These are phyloP conservation scores for Bolboschoenoplectus hybrid DNA, from an alignment of 202 grass and related monocot species.

Conservation along the genomic window DNA sequence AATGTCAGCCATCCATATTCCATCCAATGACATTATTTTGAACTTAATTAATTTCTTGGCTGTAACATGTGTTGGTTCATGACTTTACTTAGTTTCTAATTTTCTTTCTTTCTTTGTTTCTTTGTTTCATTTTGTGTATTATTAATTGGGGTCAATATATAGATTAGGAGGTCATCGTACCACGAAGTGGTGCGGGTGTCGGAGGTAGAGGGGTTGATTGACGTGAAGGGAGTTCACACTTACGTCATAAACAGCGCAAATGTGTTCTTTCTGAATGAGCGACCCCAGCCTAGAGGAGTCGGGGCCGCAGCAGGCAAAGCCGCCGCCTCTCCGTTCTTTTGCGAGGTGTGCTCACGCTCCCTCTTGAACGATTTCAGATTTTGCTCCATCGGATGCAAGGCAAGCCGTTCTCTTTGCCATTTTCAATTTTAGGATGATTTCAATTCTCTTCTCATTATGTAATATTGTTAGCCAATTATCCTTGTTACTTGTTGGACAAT, in stretches of 20 bases:
- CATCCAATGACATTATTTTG: background rate
- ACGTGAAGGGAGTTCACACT: slow-evolving; percentile 88
- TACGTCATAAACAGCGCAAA: slow-evolving; percentile 98
- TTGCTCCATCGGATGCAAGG: slow-evolving; percentile 99
- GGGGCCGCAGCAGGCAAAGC: slow-evolving; percentile 65
- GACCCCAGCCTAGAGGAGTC: slow-evolving; percentile 76
- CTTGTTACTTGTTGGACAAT: background rate
- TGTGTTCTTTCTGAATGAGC: slow-evolving; percentile 95
- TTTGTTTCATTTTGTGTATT: slow-evolving; percentile 5
- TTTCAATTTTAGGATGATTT: slow-evolving; percentile 12
- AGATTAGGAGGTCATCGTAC: slow-evolving; percentile 97
- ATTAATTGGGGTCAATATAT: background rate
- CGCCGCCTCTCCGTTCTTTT: slow-evolving; percentile 63
- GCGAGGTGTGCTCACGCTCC: slow-evolving; percentile 85
- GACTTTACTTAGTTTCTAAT: background rate
- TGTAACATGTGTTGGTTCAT: background rate
- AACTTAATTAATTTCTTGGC: background rate
- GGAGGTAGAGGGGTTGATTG: slow-evolving; percentile 78
- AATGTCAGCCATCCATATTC: slow-evolving; percentile 3
- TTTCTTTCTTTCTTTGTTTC: background rate
- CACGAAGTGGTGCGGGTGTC: slow-evolving; percentile 88
- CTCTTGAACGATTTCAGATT: slow-evolving; percentile 91
- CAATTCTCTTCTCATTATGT: slow-evolving; percentile 7
- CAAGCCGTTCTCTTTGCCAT: slow-evolving; percentile 20
- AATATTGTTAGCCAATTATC: background rate